Evolutionary conservation across 2,329 filamentous ascomycete genomes (phyloP), one percentile per base, ranked within the genome.

Genomic region (Epicoccum sorghinum): DNA sequence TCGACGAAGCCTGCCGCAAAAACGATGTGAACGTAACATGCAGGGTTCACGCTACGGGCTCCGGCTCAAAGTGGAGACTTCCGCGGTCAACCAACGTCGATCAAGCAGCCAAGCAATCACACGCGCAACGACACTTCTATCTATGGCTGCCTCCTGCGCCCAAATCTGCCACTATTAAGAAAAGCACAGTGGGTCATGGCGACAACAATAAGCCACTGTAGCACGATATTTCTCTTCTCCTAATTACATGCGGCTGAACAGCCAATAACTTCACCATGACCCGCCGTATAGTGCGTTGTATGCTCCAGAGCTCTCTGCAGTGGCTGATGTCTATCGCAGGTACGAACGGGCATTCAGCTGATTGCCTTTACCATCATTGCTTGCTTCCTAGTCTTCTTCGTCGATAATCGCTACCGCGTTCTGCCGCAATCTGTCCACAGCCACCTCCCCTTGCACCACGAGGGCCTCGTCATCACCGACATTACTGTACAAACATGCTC

Each of bases 361-460:
- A 80, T 83, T 60, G 80, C 86, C 52, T 81, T 91, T 52, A 80
- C 85, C 51, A 72, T 84, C 62, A 79, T 91, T 68, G 67, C 77
- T 64, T 84, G 89, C 63, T 80, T 93, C 63, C 71, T 93, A 66
- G 77, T 93, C 67, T 86, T 93, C 75, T 83, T 96, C 74, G 87
- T 96, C 79, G 93, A 97, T 78, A 90, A 88, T 70, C 90, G 89
- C 72, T 96, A 95, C 79, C 85, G 90, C 64, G 89, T 97, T 55
- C 86, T 97, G 32, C 93, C 93, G 37, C 86, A 87, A 67, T 85
- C 89, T 56, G 89, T 97, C 64, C 93, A 97, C 80, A 89, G 86
- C 73, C 90, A 93, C 75, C 86, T 96, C 68, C 93, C 93, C 24
- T 65, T 74, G 27, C 92, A 96, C 75, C 90, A 96, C 70, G 85